phyloP scores from a whole-genome alignment of 2,329 filamentous ascomycete genomes.

The Chrysoporthe austroafricana region DNA sequence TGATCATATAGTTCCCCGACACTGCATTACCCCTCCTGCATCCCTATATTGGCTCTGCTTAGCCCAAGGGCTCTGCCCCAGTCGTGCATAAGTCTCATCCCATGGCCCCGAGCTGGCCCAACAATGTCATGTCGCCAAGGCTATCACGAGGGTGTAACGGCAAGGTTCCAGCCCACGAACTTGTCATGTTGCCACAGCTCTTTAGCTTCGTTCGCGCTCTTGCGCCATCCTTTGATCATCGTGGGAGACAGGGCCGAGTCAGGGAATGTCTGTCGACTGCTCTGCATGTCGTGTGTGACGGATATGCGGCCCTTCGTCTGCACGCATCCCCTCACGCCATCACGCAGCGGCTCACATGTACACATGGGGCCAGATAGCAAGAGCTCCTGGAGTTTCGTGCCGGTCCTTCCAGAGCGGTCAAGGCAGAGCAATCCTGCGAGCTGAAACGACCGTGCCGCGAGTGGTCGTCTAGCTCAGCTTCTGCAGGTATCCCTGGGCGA shows the following conservation, averaged over 20 bases:
- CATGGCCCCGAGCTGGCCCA: conserved; percentile 1
- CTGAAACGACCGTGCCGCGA: too few species aligned
- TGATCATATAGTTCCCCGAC: conserved; percentile 11
- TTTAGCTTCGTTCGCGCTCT: conserved; percentile 34
- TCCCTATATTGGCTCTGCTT: conserved; percentile 3
- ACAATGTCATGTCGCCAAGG: neutral
- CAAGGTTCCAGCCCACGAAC: neutral
- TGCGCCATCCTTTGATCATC: conserved; percentile 4
- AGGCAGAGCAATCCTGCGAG: neutral
- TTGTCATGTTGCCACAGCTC: neutral
- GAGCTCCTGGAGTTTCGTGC: neutral
- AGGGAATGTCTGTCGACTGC: neutral
- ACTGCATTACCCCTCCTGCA: conserved; percentile 21
- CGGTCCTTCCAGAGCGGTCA: neutral
- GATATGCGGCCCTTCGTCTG: neutral
- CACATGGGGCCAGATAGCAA: neutral
- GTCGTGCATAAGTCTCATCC: conserved; percentile 1
- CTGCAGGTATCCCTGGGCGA: conserved; percentile 92
- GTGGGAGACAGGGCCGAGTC: neutral
- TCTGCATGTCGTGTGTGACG: neutral
- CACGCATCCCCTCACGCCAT: neutral
- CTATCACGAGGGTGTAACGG: neutral
- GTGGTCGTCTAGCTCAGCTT: conserved; percentile 69
- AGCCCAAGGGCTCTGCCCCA: neutral
- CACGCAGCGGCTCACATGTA: neutral